Base-by-base conservation (phyloP, 331 rosid species). In the Pyrus hybrid region DNA sequence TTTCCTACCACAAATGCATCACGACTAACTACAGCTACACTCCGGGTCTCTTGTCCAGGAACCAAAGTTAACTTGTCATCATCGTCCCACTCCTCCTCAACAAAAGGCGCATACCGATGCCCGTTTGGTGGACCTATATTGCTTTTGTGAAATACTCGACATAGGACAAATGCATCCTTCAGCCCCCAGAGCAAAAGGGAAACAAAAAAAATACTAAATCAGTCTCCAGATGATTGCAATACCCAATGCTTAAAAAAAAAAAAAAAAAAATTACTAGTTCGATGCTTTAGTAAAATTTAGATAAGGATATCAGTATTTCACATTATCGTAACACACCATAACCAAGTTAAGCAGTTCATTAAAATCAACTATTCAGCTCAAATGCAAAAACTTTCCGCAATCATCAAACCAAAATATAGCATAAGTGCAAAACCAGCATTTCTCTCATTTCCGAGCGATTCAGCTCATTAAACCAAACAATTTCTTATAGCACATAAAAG, bases 51-150 rank as follows among this genome's bases (percentile, higher is more conserved):
- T 22, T 81, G 81, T 81, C 99, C 91, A 10, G 92, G 96, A 80
- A 94, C 73, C 82, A 90, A 64, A 58, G 84, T 83, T 2, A 83
- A 68, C 35, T 80, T 78, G 68, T 70, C 79, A 51, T 73, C 83
- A 51, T 92, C 96, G 33, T 95, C 97, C 99, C 99, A 94, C 73
- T 95, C 99, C 81, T 92, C 96, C 85, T 95, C 99, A 64, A 95
- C 41, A 80, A 95, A 95, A 78, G 99, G 97, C 1, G 99, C 99
- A 89, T 95, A 95, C 1, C 99, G 92, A 76, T 95, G 97, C 80
- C 99, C 97, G 82, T 90, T 95, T 1, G 99, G 99, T 60, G 99
- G 99, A 60, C 99, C 97, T 56, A 95, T 92, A 86, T 95, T 95
- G 85, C 91, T 95, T 86, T 92, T 95, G 88, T 92, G 99, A 87